Evolutionary conservation across 2,329 filamentous ascomycete species (phyloP), one percentile per base, ranked within the genome.

Genomic region (Scleromitrula shiraiana): DNA sequence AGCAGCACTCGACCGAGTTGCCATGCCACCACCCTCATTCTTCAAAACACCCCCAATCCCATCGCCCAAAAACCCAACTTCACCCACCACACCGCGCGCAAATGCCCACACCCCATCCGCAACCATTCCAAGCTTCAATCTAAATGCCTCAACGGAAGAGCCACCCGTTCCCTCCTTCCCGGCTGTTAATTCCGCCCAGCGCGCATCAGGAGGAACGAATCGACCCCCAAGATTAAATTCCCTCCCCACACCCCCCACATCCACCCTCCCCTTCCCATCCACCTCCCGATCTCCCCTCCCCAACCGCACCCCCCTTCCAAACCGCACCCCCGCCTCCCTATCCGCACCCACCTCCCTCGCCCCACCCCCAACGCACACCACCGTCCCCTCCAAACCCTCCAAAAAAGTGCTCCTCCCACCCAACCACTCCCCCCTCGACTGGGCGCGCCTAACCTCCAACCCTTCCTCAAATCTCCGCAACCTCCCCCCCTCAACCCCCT

Each of bases 381-480:
- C 61, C 1, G 60, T 59, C 50, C 76, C 78, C 2, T 53, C 67
- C 20, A 80, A 79, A 60, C 74, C 76, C 4, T 77, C 73, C 9
- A 78, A 76, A 65, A 86, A 91, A 61, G 86, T 96, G 4, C 74
- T 84, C 7, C 78, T 98, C 4, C 77, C 82, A n/a, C 93, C 93
- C 0, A 91, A 93, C 26, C 90, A 91, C 71, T 95, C 88, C 2
- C 91, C 93, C 0, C 80, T 98, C 10, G 93, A 98, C 75, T 98
- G 93, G 93, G 93, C 93, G 10, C 81, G 84, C 5, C 77, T 95
- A 1, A 77, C 80, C 1, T 73, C 74, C 17, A 69, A 74, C 40
- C 80, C 83, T 2, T 69, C 69, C 24, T 72, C 77, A 24, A 83
- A 88, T 53, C 77, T 89, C 22, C 83, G 85, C n/a, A 78, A 78